These are phyloP conservation scores for Botryotinia narcissicola DNA, from an alignment of 2,329 filamentous ascomycete species.

Conservation along the genomic window DNA sequence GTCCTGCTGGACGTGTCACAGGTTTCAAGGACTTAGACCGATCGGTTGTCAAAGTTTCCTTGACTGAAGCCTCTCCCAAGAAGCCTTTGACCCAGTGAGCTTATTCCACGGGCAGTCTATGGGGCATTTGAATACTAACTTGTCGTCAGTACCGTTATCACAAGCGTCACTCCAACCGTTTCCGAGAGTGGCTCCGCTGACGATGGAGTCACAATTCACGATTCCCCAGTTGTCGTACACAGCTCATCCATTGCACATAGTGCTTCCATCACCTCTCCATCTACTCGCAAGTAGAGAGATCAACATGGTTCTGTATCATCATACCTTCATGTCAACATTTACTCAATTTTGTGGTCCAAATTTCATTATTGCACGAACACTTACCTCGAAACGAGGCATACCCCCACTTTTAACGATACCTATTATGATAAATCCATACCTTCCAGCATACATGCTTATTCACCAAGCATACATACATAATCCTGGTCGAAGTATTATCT, in stretches of 20 bases:
- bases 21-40: constrained; percentile 39
- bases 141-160: constrained; percentile 6
- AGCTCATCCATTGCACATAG: constrained; percentile 26
- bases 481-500: constrained; percentile 31
- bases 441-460: constrained; percentile 31
- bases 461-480: constrained; percentile 34
- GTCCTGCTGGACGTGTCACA: constrained; percentile 28
- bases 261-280: constrained; percentile 31
- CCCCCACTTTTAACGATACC: constrained; percentile 28
- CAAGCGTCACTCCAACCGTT: constrained; percentile 35
- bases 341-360: constrained; percentile 21
- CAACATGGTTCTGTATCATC: constrained; percentile 10
- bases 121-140: not conserved
- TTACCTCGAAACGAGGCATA: constrained; percentile 24
- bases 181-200: constrained; percentile 39
- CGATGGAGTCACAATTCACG: constrained; percentile 36
- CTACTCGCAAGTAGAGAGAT: constrained; percentile 33
- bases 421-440: constrained; percentile 24
- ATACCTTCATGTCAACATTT: constrained; percentile 22
- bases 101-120: not conserved
- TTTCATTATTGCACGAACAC: constrained; percentile 25
- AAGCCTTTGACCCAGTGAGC: constrained; percentile 35
- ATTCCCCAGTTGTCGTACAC: constrained; percentile 36
- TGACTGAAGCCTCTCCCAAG: constrained; percentile 31
- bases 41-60: constrained; percentile 31